Conservation (phyloP, 306 rosid species). For the Sesbania bispinosa region DNA sequence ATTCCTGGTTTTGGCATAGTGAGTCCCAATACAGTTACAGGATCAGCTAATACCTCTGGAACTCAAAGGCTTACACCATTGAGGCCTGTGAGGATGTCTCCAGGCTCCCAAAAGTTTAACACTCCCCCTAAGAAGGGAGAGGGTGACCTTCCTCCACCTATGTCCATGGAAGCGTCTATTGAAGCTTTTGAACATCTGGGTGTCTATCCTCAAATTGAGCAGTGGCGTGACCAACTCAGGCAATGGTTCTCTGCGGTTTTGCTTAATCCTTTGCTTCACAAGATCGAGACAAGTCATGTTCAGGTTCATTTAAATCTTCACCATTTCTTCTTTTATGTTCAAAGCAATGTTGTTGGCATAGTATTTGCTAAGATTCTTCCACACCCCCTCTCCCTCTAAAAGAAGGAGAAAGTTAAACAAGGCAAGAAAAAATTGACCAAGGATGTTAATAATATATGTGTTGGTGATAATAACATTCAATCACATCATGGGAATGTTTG, state of each 20-base stretch:
- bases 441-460: slow-evolving; percentile 10
- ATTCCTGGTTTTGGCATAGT: slow-evolving; percentile 62
- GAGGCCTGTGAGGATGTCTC: slow-evolving; percentile 98
- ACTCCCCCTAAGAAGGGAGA: slow-evolving; percentile 94
- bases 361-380: slow-evolving; percentile 3
- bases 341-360: slow-evolving; percentile 6
- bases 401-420: neutral
- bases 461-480: neutral
- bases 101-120: slow-evolving; percentile 85
- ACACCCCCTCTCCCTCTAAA: neutral
- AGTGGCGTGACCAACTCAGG: slow-evolving; percentile 88
- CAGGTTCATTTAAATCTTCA: slow-evolving; percentile 50
- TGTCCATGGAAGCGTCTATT: slow-evolving; percentile 89
- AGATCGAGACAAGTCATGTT: slow-evolving; percentile 80
- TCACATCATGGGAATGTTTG: neutral
- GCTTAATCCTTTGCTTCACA: slow-evolving; percentile 71
- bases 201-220: slow-evolving; percentile 89
- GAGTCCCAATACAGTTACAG: slow-evolving; percentile 62
- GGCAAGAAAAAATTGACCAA: neutral
- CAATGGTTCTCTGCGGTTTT: slow-evolving; percentile 84
- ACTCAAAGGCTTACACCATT: slow-evolving; percentile 75
- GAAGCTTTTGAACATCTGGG: slow-evolving; percentile 79
- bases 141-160: slow-evolving; percentile 79
- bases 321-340: slow-evolving; percentile 13
- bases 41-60: slow-evolving; percentile 76